Evolutionary conservation across 495 filamentous ascomycete species (phyloP), one percentile per base, ranked within the genome.

Genomic region (Aspergillus ellipticus): DNA sequence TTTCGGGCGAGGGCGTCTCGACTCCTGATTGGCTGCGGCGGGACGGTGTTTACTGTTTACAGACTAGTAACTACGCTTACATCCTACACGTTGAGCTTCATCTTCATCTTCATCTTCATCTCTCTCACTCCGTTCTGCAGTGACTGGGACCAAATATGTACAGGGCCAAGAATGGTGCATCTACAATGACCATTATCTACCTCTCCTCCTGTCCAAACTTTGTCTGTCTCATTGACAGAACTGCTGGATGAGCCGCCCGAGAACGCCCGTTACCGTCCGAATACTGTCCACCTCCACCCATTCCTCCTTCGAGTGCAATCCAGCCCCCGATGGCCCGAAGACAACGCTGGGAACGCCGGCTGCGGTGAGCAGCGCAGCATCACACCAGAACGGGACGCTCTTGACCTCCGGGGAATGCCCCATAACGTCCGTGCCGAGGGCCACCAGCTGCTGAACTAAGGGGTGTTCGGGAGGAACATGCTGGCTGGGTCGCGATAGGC

Each of bases 231-330:
- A 74, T 13, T 57, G 45, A 42, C 72, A 75, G 37, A 72, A 66
- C 0, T 75, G 63, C 28, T 49, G 42, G 7, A 61, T 58, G n/a
- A 75, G 28, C 15, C 50, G 43, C 10, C 48, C 58, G 49, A 64
- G 69, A 3, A 65, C 55, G 42, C 54, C 47, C 49, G 64, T 51
- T 47, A 68, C 57, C 46, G 68, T 51, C 41, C 49, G 39, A 15
- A 75, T 22, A 51, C 66, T 74, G n/a, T 72, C 53, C 2, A 70
- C 68, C 29, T 73, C 66, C 0, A 77, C 73, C 67, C 70, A 79
- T 59, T 81, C 76, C 53, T 76, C 72, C 45, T 74, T 76, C 7
- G 63, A 64, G 53, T 81, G 77, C 6, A 76, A 55, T 0, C 76
- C 78, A 10, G 67, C 64, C 0, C 77, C 78, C 16, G 53, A 53